Percentiles rank a stretch among this genome's conserved stretches.
These are phyloP conservation scores for Gossypium raimondii DNA, from an alignment of 345 rosid genomes.

Conservation along the genomic window DNA sequence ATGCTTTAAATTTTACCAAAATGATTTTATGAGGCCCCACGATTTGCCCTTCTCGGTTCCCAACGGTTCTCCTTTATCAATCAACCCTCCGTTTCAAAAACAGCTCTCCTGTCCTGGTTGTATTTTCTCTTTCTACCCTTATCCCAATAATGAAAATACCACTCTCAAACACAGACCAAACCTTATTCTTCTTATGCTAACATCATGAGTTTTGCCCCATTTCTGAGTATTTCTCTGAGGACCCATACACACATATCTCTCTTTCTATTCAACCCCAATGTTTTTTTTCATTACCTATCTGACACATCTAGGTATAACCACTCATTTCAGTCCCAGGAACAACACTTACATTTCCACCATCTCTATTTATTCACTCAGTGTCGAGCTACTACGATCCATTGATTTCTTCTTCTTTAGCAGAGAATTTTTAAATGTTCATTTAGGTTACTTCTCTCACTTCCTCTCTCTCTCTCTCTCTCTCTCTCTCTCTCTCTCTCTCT, in stretches of 20 bases:
- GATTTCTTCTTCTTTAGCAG: background rate
- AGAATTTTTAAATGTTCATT: background rate
- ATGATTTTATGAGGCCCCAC: conserved; percentile 39
- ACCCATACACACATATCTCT: conserved; percentile 1
- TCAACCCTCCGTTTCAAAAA: conserved; percentile 23
- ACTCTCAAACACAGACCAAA: conserved; percentile 23
- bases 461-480: background rate
- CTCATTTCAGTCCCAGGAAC: conserved; percentile 42
- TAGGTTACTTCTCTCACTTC: background rate
- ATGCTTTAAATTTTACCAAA: conserved; percentile 32
- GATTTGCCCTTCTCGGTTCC: conserved; percentile 25
- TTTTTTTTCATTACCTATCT: conserved; percentile 18
- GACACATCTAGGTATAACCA: conserved; percentile 35
- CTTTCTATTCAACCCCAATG: conserved; percentile 29
- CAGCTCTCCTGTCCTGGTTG: conserved; percentile 20
- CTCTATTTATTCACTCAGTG: conserved; percentile 12
- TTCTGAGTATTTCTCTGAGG: conserved; percentile 10
- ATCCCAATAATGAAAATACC: conserved; percentile 5
- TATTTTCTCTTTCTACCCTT: background rate
- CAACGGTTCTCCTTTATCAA: conserved; percentile 22
- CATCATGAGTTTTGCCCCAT: conserved; percentile 16
- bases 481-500: background rate
- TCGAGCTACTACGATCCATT: conserved; percentile 2
- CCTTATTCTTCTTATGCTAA: conserved; percentile 23
- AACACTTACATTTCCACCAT: conserved; percentile 12